A percentile compares a stretch with the other conserved stretches of the same genome.
phyloP scores from a whole-genome alignment of 305 asterid species.

The Fraxinus floribunda region DNA sequence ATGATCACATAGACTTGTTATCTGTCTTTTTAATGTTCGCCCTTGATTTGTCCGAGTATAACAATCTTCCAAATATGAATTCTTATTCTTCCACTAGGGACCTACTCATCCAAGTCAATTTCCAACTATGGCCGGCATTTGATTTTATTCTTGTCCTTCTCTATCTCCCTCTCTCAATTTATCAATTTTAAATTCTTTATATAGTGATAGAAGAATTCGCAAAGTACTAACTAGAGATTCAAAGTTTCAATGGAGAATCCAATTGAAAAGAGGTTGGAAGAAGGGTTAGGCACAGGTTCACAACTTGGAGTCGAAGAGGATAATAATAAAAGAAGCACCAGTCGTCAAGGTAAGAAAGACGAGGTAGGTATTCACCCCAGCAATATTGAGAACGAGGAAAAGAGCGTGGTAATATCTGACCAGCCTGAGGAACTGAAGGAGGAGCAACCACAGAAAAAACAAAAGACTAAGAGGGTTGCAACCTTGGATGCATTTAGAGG shows the following conservation, averaged over 20 bases:
- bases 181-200: not conserved
- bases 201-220: not conserved
- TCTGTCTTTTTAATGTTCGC: constrained; percentile 12
- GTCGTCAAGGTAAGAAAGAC: constrained; percentile 1
- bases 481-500: constrained; percentile 93
- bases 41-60: constrained; percentile 34
- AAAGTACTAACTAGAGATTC: not conserved
- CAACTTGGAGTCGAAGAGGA: constrained; percentile 15
- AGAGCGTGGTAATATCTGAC: constrained; percentile 8
- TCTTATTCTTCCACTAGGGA: not conserved
- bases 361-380: not conserved
- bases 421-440: constrained; percentile 23
- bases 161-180: constrained; percentile 10
- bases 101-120: constrained; percentile 25
- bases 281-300: constrained; percentile 40
- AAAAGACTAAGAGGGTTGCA: constrained; percentile 65
- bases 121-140: constrained; percentile 48
- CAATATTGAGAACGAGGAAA: constrained; percentile 14
- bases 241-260: constrained; percentile 50
- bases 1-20: not conserved
- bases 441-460: constrained; percentile 35
- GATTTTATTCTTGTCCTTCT: constrained; percentile 33
- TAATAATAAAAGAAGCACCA: not conserved
- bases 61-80: constrained; percentile 15
- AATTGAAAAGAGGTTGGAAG: constrained; percentile 51